phyloP scores from a whole-genome alignment of 768 basidiomycete species.

The Chalciporus piperatus region DNA sequence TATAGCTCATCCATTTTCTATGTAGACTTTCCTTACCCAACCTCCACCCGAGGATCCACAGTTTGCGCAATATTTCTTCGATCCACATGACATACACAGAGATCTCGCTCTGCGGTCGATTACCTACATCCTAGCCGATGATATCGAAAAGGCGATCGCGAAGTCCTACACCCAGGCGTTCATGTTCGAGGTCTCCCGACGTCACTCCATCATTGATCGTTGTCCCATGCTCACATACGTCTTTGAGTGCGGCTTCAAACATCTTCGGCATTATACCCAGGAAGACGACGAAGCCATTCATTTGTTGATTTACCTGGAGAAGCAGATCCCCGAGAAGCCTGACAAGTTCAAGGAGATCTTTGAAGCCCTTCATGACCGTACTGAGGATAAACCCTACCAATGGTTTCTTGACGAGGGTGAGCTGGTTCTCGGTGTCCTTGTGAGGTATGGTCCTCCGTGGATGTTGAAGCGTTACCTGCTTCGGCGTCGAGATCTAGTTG shows the following conservation, averaged over 20 bases:
- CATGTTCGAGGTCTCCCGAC: constrained; percentile 28
- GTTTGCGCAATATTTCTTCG: constrained; percentile 19
- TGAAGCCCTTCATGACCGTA: constrained; percentile 25
- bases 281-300: constrained; percentile 28
- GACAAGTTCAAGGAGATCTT: constrained; percentile 22
- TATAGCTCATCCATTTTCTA: neutral
- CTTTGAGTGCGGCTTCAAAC: constrained; percentile 27
- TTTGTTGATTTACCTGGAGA: constrained; percentile 18
- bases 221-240: constrained; percentile 30
- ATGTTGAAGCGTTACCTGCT: constrained; percentile 27
- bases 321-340: constrained; percentile 20
- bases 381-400: constrained; percentile 18
- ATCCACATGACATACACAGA: constrained; percentile 18
- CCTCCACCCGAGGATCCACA: constrained; percentile 10
- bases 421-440: constrained; percentile 19
- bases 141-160: constrained; percentile 22
- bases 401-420: constrained; percentile 27
- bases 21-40: constrained; percentile 25
- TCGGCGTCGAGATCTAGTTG: constrained; percentile 21
- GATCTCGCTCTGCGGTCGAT: constrained; percentile 31
- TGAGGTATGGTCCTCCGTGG: constrained; percentile 23
- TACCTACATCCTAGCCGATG: constrained; percentile 25
- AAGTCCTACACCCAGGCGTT: constrained; percentile 22
- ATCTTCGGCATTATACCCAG: constrained; percentile 23
- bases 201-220: constrained; percentile 20